Base-by-base conservation (phyloP, 208 protist genomes). In the Wallacemonas sp. region DNA sequence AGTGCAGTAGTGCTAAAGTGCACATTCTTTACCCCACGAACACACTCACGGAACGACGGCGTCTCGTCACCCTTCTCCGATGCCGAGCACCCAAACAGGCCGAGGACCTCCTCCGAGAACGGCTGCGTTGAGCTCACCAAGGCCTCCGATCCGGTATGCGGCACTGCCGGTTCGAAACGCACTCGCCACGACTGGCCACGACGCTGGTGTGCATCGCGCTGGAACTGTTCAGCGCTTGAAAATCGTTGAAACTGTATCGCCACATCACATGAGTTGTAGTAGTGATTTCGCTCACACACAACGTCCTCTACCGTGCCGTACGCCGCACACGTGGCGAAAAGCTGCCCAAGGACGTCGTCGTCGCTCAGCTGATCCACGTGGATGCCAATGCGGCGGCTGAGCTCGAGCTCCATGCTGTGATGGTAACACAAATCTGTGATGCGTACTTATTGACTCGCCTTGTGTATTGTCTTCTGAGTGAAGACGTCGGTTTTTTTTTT, bases 191-290 rank as follows among this genome's bases (percentile, higher is more conserved):
- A 31, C 21, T 72, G 66, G 2, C 80, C 72, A 8, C 65, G 53
- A 33, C 61, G 53, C 58, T 33, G 49, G 14, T 66, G 46, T 53
- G 66, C 56, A 45, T 94, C 88, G 22, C 21, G 66, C 58, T 79
- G 73, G 38, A 94, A 56, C 11, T 72, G 71, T 33, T 91, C 84
- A 21, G 88, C 75, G 24, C 72, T 62, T 12, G 84, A 94, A 26
- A 94, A 61, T 24, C 75, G 75, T 70, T 94, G 88, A 46, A 88
- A 94, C 69, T 94, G 88, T 24, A 91, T 41, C 24, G 66, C 54
- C 38, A 86, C 75, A 15, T 67, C 73, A 12, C 68, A 79, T 9
- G 70, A 71, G 75, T 85, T 78, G 62, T 86, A 90, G 58, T 82
- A 74, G 12, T 54, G 38, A 59, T 79, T 77, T 34, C 82, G 75